Conservation (phyloP, 2,329 filamentous ascomycete genomes). For the Penicillium capsulatum region DNA sequence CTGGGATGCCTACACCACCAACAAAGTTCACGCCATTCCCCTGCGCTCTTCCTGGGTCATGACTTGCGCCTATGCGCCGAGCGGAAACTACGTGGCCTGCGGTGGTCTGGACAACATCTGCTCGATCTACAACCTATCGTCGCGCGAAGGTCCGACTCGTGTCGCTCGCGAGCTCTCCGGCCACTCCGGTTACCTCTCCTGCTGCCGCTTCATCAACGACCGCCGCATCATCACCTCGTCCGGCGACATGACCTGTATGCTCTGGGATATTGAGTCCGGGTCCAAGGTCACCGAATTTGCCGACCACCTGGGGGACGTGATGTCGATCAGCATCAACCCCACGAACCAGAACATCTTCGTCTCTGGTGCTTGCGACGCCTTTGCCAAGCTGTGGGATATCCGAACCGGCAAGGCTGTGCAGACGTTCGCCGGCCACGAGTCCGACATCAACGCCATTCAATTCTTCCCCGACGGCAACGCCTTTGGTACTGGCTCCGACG, state of each 20-base stretch:
- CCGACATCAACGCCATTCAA: slow-evolving; percentile 98
- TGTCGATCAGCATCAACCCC: slow-evolving; percentile 99
- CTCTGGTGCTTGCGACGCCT: slow-evolving; percentile 97
- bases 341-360: slow-evolving; percentile 99
- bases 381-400: slow-evolving; percentile 98
- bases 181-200: slow-evolving; percentile 94
- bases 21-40: slow-evolving; percentile 98
- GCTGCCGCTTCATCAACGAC: slow-evolving; percentile 98
- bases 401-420: slow-evolving; percentile 96
- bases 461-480: slow-evolving; percentile 99
- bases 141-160: slow-evolving; percentile 92
- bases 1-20: slow-evolving; percentile 99
- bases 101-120: slow-evolving; percentile 99
- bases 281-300: slow-evolving; percentile 97
- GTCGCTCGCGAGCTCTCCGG: slow-evolving; percentile 94
- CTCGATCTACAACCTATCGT: slow-evolving; percentile 98
- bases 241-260: slow-evolving; percentile 99
- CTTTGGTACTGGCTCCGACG: slow-evolving; percentile 95
- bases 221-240: slow-evolving; percentile 96
- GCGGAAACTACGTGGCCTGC: slow-evolving; percentile 96
- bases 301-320: slow-evolving; percentile 96
- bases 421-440: slow-evolving; percentile 97
- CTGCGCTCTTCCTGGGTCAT: slow-evolving; percentile 98
- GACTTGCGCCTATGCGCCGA: slow-evolving; percentile 98
- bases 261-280: slow-evolving; percentile 98